phyloP scores from a whole-genome alignment of 2,329 filamentous ascomycete species.

The Pseudopithomyces maydicus region DNA sequence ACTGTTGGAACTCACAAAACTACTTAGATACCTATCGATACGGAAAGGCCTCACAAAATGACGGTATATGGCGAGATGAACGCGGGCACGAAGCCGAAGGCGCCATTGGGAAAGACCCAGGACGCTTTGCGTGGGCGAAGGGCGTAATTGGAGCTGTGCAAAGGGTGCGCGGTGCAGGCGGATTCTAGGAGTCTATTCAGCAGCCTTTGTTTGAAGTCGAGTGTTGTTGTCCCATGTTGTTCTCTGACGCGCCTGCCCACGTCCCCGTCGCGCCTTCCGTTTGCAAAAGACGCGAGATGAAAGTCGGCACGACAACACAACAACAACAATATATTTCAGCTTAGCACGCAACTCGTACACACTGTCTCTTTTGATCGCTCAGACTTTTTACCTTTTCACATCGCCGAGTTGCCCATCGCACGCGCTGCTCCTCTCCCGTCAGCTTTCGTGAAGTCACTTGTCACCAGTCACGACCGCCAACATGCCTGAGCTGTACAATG shows the following conservation, averaged over 20 bases:
- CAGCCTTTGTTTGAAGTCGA: too few species aligned
- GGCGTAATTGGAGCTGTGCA: constrained; percentile 63
- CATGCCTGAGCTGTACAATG: not conserved
- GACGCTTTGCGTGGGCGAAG: constrained; percentile 63
- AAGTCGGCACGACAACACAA: not conserved
- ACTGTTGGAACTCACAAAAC: not conserved
- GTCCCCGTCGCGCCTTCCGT: not conserved
- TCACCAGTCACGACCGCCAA: not conserved
- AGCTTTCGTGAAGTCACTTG: not conserved
- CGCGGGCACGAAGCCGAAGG: constrained; percentile 47
- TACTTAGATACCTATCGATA: constrained; percentile 63
- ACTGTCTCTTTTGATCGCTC: not conserved
- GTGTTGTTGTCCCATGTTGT: too few species aligned
- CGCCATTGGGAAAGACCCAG: constrained; percentile 54
- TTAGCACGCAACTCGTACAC: not conserved
- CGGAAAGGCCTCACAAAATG: constrained; percentile 58
- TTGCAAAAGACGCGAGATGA: not conserved
- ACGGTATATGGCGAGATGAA: constrained; percentile 67
- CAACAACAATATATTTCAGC: not conserved
- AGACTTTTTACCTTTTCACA: too few species aligned
- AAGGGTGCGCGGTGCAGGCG: constrained; percentile 61
- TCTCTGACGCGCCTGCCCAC: not conserved
- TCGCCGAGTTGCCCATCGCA: not conserved
- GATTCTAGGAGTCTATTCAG: too few species aligned
- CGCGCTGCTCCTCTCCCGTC: not conserved